These are phyloP conservation scores for Solanum appendiculatum DNA, from an alignment of 257 asterid species.

Conservation along the genomic window DNA sequence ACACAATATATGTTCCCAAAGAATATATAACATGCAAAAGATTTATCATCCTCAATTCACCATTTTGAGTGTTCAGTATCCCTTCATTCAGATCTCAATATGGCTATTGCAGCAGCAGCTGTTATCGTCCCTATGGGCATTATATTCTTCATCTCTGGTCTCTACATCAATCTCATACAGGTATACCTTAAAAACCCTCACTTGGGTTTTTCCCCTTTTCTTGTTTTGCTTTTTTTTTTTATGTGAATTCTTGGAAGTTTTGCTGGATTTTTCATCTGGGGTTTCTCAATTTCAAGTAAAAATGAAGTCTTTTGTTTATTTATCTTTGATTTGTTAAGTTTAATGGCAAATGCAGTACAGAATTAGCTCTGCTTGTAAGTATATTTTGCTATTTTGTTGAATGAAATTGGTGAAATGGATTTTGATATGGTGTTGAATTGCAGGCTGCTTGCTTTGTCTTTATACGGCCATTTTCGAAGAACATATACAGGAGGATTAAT, in stretches of 20 bases:
- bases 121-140: constrained; percentile 70
- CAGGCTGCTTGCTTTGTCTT: constrained; percentile 67
- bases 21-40: background rate
- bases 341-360: background rate
- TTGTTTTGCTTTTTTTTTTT: background rate
- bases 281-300: background rate
- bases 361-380: background rate
- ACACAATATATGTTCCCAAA: background rate
- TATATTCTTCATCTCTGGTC: constrained; percentile 84
- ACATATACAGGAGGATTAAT: constrained; percentile 68
- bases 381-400: background rate
- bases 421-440: background rate
- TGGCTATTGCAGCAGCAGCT: constrained; percentile 57
- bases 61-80: background rate
- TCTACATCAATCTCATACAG: constrained; percentile 70
- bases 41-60: background rate
- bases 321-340: background rate
- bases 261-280: background rate
- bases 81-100: background rate
- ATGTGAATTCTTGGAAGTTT: background rate
- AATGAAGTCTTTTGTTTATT: background rate
- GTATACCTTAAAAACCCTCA: constrained; percentile 11
- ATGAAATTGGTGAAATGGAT: background rate
- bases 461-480: constrained; percentile 67
- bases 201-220: background rate